Evolutionary conservation across 176 grass and related monocot species (phyloP).

Genomic region (Oryza longistaminata): DNA sequence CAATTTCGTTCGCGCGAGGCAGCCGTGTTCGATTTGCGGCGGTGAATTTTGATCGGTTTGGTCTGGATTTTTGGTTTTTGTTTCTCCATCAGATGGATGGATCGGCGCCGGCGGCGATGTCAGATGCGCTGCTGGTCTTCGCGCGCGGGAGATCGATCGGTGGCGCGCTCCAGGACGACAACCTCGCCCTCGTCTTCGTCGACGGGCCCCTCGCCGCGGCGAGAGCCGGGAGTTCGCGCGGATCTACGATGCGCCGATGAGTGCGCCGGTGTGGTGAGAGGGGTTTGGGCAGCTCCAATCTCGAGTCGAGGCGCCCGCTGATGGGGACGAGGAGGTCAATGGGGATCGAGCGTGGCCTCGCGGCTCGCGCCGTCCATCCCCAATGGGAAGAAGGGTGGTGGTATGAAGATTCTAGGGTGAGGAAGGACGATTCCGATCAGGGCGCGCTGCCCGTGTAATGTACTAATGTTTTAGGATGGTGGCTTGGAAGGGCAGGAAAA

Average conservation of each 20-base stretch:
- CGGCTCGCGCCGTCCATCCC: background rate
- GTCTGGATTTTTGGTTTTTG: background rate
- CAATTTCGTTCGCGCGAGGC: background rate
- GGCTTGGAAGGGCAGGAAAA: constrained; percentile 13
- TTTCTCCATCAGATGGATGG: background rate
- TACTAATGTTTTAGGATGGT: background rate
- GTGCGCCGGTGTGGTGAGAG: constrained; percentile 31
- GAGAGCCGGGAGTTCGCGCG: constrained; percentile 20
- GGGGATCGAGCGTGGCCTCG: background rate
- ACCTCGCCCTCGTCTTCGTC: too few species aligned
- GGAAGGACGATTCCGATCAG: constrained; percentile 35
- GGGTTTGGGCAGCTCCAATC: constrained; percentile 42
- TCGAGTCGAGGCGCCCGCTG: constrained; percentile 40
- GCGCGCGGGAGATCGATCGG: background rate
- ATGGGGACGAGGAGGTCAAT: constrained; percentile 46
- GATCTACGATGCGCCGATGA: constrained; percentile 42
- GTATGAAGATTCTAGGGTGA: constrained; percentile 30
- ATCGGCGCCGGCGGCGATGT: constrained; percentile 23
- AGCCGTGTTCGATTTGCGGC: background rate
- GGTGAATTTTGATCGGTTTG: background rate
- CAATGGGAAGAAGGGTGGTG: constrained; percentile 28
- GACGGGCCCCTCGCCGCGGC: too few species aligned
- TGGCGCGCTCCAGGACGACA: constrained; percentile 24
- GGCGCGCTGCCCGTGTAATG: constrained; percentile 10
- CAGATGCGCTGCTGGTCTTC: constrained; percentile 38